Evolutionary conservation across 768 basidiomycete genomes (phyloP), one percentile per base, ranked within the genome.

Genomic region (Termitomyces sp.): DNA sequence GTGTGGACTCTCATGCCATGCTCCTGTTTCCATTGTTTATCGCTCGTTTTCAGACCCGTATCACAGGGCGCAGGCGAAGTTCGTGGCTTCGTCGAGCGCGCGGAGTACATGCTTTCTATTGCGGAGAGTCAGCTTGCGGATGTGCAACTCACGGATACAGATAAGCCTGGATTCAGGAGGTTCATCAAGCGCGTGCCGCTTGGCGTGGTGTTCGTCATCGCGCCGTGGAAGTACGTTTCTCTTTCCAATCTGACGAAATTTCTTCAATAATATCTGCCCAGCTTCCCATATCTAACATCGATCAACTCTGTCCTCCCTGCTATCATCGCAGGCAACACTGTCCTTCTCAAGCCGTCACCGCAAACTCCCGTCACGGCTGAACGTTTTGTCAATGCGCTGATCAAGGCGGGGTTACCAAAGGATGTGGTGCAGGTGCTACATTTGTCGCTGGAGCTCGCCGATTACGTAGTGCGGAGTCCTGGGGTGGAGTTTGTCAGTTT

Each of bases 271-370:
- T 26, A 24, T 14, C n/a, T 22, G 12, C 57, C 9, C 66, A 95
- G 91, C 70, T 96, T 82, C 72, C 94, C 94, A 0, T 94, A 94
- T 73, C 85, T 98, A 33, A 87, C 87, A 36, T 84, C 92, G 38
- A 81, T 98, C 71, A 99, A 99, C 72, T 86, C 92, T 4, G 85
- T 98, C 52, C 80, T 99, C 24, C 97, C 97, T 1, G 92, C 94
- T 0, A 76, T 99, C 61, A 76, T 98, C 30, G 85, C 95, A 6
- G 91, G 97, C 32, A 98, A 99, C 69, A 73, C 91, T 0, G 90
- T 98, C 12, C 69, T 99, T 46, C 76, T 98, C 68, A 99, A 98
- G 70, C 96, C 97, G 0, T 96, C 94, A 1, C 97, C 97, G 0
- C 97, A 99, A 68, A 98, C 95, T 0, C 96, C 97, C 5, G 76